phyloP scores from a whole-genome alignment of 2,329 filamentous ascomycete species.

The Colletotrichum sp. region DNA sequence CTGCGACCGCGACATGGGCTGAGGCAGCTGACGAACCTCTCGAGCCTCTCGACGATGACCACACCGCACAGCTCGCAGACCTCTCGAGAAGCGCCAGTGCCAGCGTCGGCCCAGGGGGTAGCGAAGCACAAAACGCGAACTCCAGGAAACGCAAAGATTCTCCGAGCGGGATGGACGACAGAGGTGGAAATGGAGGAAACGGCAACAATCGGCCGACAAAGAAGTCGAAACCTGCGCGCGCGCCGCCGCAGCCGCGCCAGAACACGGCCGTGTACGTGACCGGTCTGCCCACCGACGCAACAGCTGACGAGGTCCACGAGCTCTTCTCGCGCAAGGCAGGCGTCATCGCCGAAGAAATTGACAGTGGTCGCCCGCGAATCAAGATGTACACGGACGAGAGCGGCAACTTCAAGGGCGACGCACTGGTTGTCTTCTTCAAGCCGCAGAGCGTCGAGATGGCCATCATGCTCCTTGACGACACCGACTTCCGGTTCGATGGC shows the following conservation, averaged over 20 bases:
- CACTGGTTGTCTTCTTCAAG: slow-evolving; percentile 92
- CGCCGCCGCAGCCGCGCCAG: slow-evolving; percentile 59
- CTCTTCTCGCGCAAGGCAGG: slow-evolving; percentile 85
- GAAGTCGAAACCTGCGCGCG: slow-evolving; percentile 52
- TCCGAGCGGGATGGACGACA: not conserved
- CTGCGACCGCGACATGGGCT: slow-evolving; percentile 75
- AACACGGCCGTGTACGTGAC: slow-evolving; percentile 96
- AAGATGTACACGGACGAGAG: slow-evolving; percentile 87
- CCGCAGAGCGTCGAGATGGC: slow-evolving; percentile 90
- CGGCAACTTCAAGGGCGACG: slow-evolving; percentile 92
- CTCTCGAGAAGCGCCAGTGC: slow-evolving; percentile 25
- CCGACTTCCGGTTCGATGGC: slow-evolving; percentile 75
- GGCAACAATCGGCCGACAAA: slow-evolving; percentile 41
- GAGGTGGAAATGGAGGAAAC: slow-evolving; percentile 19
- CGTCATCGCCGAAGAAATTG: slow-evolving; percentile 93
- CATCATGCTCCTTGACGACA: slow-evolving; percentile 81
- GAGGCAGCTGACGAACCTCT: slow-evolving; percentile 57
- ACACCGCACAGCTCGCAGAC: slow-evolving; percentile 27
- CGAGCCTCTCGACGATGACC: slow-evolving; percentile 41
- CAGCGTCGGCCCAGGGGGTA: not conserved
- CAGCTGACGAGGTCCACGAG: slow-evolving; percentile 79
- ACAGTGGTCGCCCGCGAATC: slow-evolving; percentile 85
- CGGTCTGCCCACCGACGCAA: slow-evolving; percentile 80
- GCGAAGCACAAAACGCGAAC: not conserved
- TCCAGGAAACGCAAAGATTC: slow-evolving; percentile 50